Evolutionary conservation across 306 rosid species (phyloP), one percentile per base, ranked within the genome.

Genomic region (Abrus precatorius): DNA sequence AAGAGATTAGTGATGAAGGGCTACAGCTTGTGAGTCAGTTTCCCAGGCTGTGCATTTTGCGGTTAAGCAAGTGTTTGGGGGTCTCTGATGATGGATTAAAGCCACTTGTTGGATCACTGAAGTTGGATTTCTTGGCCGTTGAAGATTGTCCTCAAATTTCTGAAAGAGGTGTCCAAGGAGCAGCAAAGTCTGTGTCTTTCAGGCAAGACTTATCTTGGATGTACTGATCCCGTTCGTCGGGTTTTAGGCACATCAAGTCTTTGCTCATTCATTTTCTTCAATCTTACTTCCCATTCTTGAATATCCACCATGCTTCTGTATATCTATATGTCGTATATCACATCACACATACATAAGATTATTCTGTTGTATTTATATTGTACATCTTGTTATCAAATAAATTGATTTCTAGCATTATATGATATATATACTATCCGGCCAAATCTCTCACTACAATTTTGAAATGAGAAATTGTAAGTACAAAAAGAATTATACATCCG

Each of bases 121-220:
- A 92, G 85, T 75, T 94, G 89, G 92, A 91, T 66, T 65, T 67
- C 33, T 66, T 94, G 86, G 89, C 81, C 5, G 89, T 94, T 33
- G 97, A 94, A 77, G 97, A 91, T 84, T 92, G 98, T 76, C 97
- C 97, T 77, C 97, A 86, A 72, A 83, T 92, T 81, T 88, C 98
- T 33, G 97, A 94, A 86, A 91, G 97, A 79, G 94, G 93, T 47
- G 70, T 87, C 68, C 85, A 82, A 27, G 94, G 98, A 72, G 89
- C 92, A 44, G 97, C 98, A 49, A 92, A 75, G 82, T 85, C 86
- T 72, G 75, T 88, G 7, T 88, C 85, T 47, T 92, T 88, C 88
- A 91, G 91, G 85, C 97, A 89, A 69, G 97, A 94, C 80, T 75
- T 94, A 82, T 91, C 97, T 14, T 94, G 98, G 97, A 88, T 94